Evolutionary conservation across 352 stramenopile species (phyloP), one percentile per base, ranked within the genome.

Genomic region (Globisporangium paddicum): DNA sequence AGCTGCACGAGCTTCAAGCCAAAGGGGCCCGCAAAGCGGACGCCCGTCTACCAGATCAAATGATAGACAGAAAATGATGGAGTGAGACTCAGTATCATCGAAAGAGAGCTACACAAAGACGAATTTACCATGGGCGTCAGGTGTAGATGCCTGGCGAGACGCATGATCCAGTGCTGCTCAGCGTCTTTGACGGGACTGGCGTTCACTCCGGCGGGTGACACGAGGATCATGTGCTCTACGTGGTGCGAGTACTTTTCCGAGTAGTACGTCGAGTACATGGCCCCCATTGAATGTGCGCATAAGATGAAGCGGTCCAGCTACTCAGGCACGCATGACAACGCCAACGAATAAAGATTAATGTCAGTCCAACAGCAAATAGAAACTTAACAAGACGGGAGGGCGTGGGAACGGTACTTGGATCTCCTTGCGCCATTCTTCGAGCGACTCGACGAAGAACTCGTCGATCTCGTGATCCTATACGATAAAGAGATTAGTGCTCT

Each of bases 191-290:
- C 30, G 5, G 46, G 66, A 25, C 73, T 81, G 19, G 66, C 50
- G 14, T 79, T 85, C 13, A 93, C 72, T 28, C 79, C 83, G 9
- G 81, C 82, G 10, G 83, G 83, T 0, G 83, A 93, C 34, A 93
- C 77, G 50, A 93, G 67, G 14, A 91, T 77, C 23, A 93, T 58
- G 58, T 93, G 83, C 47, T 93, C 77, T 26, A 93, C 70, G 41
- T 77, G 76, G 28, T 85, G 64, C 9, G 77, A 49, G 67, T 91
- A 93, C 60, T 86, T 85, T 10, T 84, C 72, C 18, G 75, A 71
- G 64, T 88, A 93, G 57, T 89, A 89, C n/a, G 79, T 87, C 38
- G 69, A 71, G 68, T 90, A 91, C 60, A 91, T 93, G 25, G 70
- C 77, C 46, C 83, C 83, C 83, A 93, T 93, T 0, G 83, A 93